Base-by-base conservation (phyloP, 116 monocot genomes). In the Iris pallida region DNA sequence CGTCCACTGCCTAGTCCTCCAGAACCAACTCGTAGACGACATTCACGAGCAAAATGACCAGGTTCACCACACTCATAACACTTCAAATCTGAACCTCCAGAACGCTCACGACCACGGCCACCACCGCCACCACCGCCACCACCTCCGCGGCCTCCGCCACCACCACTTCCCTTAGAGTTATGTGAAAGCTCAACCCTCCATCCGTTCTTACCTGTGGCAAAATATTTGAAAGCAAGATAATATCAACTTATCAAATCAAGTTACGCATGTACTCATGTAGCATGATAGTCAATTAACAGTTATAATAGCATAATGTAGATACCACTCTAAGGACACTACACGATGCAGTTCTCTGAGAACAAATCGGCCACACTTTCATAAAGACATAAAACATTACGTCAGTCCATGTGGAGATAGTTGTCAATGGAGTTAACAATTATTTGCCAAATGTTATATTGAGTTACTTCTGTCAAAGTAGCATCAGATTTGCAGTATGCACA, bases 41-140 rank as follows among this genome's bases (percentile, higher is more conserved):
- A 94, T 58, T 90, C 94, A 63, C 94, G 85, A 53, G 90, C 94
- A 83, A 94, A 94, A 69, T 94, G 94, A 49, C 94, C 94, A 15
- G 90, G 79, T 59, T 94, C 90, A 16, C 94, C 94, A 81, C 94
- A 94, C 56, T 94, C 90, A 55, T 94, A 94, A 65, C 94, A 94
- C 68, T 86, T 94, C 79, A 86, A 69, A 65, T 94, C 88, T 42
- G 82, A 82, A 57, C 93, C 83, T n/a, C 91, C 91, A 74, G 71
- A 75, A 70, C 80, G 47, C 19, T 68, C 76, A 19, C 76, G 71
- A 19, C 75, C 68, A 68, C 71, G 57, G 72, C 78, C 64, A 18
- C 80, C 65, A 61, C 67, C 65, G 1, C 64, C 56, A 4, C 82
- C 62, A 7, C 76, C 79, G 51, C 76, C 67, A 15, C 71, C 71